Percentiles rank a stretch among this genome's conserved stretches.
These are phyloP conservation scores for Blumeria hordei DNA, from an alignment of 2,329 filamentous ascomycete species.

Conservation along the genomic window DNA sequence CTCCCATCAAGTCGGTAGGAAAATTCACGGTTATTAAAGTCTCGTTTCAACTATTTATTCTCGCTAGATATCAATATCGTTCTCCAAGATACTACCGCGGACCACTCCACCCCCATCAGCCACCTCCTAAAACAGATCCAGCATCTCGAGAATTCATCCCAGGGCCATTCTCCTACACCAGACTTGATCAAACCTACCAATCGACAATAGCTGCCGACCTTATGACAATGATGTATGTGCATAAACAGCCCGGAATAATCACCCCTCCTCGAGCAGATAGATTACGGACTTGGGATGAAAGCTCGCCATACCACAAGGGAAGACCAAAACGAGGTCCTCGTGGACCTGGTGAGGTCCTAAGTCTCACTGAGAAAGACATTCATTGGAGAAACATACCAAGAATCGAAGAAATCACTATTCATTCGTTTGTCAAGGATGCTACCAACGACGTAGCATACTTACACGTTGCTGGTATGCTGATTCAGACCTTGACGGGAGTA, in stretches of 20 bases:
- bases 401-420: constrained; percentile 58
- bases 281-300: constrained; percentile 67
- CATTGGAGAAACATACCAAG: constrained; percentile 70
- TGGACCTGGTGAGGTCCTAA: constrained; percentile 42
- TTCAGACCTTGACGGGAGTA: constrained; percentile 68
- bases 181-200: constrained; percentile 75
- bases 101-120: constrained; percentile 77
- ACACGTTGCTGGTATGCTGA: constrained; percentile 58
- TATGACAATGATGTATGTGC: constrained; percentile 69
- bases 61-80: constrained; percentile 67
- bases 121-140: constrained; percentile 66
- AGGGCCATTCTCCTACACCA: constrained; percentile 71
- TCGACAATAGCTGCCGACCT: constrained; percentile 70
- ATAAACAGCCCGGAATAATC: constrained; percentile 54
- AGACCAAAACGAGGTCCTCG: constrained; percentile 64
- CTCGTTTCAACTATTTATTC: constrained; percentile 3
- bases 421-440: constrained; percentile 45
- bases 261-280: constrained; percentile 33
- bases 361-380: constrained; percentile 46
- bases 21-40: constrained; percentile 1
- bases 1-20: constrained; percentile 19
- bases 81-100: constrained; percentile 88
- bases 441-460: constrained; percentile 48
- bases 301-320: constrained; percentile 86
- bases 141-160: constrained; percentile 71